Conservation (phyloP, 1,139 yeast species). For the Candida labiduridarum region DNA sequence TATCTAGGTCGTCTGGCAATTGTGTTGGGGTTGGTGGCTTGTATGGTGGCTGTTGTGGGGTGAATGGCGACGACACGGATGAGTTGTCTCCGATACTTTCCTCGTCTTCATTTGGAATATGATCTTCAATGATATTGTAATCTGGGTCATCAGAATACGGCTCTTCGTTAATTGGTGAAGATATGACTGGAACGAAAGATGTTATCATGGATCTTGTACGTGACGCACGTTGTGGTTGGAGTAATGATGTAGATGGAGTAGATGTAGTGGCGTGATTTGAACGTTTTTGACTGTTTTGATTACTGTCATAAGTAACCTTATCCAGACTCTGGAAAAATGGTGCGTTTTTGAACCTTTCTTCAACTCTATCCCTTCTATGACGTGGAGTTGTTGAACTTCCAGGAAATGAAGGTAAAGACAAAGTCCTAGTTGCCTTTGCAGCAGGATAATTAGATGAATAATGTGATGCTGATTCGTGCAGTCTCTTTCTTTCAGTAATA, state of each 20-base stretch:
- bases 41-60: constrained; percentile 46
- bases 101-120: constrained; percentile 20
- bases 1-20: constrained; percentile 42
- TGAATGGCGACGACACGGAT: constrained; percentile 38
- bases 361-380: constrained; percentile 46
- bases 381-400: constrained; percentile 39
- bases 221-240: constrained; percentile 44
- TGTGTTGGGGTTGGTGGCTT: constrained; percentile 12
- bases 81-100: constrained; percentile 11
- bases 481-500: constrained; percentile 13
- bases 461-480: constrained; percentile 10
- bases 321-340: constrained; percentile 40
- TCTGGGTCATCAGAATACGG: constrained; percentile 23
- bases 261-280: constrained; percentile 1
- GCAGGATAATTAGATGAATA: constrained; percentile 25
- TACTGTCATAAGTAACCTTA: constrained; percentile 37
- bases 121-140: constrained; percentile 21
- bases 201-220: constrained; percentile 48
- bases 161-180: constrained; percentile 47
- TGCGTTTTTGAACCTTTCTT: constrained; percentile 52
- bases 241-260: constrained; percentile 4
- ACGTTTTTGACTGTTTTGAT: constrained; percentile 23
- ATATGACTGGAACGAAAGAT: constrained; percentile 32
- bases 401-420: constrained; percentile 60
- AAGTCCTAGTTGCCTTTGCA: constrained; percentile 64